Evolutionary conservation across 78 protist genomes (phyloP).

Genomic region (Kipferlia bialata): DNA sequence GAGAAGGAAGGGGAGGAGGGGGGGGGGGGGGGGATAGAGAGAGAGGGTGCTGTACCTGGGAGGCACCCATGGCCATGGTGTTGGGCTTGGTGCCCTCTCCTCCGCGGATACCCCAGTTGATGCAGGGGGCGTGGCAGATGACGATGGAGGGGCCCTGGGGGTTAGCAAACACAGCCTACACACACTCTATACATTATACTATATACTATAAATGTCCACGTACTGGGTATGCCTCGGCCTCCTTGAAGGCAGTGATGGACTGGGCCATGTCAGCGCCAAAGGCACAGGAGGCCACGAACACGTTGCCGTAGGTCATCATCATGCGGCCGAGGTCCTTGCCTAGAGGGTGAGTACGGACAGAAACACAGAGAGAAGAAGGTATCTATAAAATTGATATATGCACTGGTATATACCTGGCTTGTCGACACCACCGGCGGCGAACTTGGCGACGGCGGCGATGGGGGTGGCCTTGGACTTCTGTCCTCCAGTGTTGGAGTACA

Average conservation of each 20-base stretch:
- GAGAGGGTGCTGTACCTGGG: no score
- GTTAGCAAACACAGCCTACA: slow-evolving; percentile 20
- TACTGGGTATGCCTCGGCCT: slow-evolving; percentile 42
- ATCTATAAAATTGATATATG: not conserved
- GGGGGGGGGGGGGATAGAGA: no score
- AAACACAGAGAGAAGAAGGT: not conserved
- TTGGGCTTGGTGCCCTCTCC: slow-evolving; percentile 18
- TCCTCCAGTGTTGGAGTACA: slow-evolving; percentile 56
- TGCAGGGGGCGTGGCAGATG: slow-evolving; percentile 49
- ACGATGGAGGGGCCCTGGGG: slow-evolving; percentile 52
- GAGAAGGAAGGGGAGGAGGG: no score
- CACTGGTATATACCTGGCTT: slow-evolving; percentile 24
- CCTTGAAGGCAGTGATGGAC: slow-evolving; percentile 16
- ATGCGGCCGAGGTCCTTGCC: slow-evolving; percentile 49
- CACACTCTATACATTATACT: no score
- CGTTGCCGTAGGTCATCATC: slow-evolving; percentile 55
- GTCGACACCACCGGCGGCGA: slow-evolving; percentile 38
- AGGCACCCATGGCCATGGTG: not conserved
- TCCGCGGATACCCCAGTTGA: slow-evolving; percentile 8
- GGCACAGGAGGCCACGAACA: slow-evolving; percentile 61
- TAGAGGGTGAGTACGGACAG: not conserved
- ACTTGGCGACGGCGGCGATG: slow-evolving; percentile 32
- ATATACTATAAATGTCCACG: slow-evolving; percentile 24
- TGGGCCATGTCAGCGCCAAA: slow-evolving; percentile 31
- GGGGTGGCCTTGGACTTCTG: slow-evolving; percentile 47